Conservation (phyloP, 345 rosid genomes). For the Nasturtium officinale region DNA sequence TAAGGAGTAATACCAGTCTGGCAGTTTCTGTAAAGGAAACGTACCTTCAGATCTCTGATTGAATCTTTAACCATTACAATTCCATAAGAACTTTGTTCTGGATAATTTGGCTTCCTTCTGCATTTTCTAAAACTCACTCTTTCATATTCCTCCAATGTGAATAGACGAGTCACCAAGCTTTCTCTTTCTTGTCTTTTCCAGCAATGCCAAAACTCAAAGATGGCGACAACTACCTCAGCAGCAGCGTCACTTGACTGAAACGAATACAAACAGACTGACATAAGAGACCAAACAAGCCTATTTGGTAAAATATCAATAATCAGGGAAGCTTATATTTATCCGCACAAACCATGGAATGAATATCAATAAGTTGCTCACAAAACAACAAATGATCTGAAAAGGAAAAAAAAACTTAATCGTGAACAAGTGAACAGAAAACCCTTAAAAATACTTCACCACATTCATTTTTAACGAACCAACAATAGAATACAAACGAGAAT, state of each 20-base stretch:
- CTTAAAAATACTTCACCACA: no score
- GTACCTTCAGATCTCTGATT: conserved; percentile 36
- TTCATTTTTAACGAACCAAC: no score
- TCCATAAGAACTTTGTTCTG: conserved; percentile 30
- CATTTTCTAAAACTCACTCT: conserved; percentile 13
- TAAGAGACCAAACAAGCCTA: no score
- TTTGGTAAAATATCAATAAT: no score
- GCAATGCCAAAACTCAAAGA: conserved; percentile 20
- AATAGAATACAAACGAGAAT: no score
- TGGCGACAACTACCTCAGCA: conserved; percentile 12
- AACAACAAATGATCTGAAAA: no score
- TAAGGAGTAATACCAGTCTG: neutral
- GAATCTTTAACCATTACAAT: conserved; percentile 27
- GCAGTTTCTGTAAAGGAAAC: neutral
- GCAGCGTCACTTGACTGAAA: conserved; percentile 21
- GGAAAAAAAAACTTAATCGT: no score
- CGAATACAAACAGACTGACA: neutral
- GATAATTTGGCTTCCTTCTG: conserved; percentile 21
- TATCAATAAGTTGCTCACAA: no score
- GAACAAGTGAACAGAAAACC: no score
- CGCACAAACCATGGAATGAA: no score
- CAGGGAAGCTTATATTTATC: no score
- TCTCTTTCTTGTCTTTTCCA: neutral
- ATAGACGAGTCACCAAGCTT: conserved; percentile 6
- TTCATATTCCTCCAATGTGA: conserved; percentile 10